phyloP scores from a whole-genome alignment of 305 asterid genomes.

The Salvia sclarea region DNA sequence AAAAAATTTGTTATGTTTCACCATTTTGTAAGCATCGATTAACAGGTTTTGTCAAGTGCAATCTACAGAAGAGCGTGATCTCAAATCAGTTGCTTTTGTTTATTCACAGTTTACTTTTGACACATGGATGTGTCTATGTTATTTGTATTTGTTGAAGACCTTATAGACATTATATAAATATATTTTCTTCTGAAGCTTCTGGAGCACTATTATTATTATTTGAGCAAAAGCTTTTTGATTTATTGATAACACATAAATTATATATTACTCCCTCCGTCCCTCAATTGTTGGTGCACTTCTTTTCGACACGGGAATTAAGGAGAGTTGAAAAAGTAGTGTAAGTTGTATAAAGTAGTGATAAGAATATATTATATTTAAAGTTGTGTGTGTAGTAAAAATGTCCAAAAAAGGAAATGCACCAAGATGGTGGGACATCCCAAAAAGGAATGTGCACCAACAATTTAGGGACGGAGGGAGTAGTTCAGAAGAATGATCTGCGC shows the following conservation, averaged over 20 bases:
- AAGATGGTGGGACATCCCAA: too few relatives aligned
- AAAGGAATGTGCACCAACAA: too few relatives aligned
- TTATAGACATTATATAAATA: background rate
- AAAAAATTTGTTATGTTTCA: background rate
- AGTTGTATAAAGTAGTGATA: too few relatives aligned
- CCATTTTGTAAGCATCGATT: slow-evolving; percentile 2
- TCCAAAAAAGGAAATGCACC: too few relatives aligned
- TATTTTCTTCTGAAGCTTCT: background rate
- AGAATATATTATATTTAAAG: too few relatives aligned
- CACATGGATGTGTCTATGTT: background rate
- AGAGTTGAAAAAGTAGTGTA: too few relatives aligned
- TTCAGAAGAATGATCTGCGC: slow-evolving; percentile 6
- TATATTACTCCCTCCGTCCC: too few relatives aligned
- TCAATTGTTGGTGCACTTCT: too few relatives aligned
- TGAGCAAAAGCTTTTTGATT: slow-evolving; percentile 8
- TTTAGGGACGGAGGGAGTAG: too few relatives aligned
- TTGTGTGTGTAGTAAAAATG: too few relatives aligned
- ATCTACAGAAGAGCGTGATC: slow-evolving; percentile 17
- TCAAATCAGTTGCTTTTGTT: slow-evolving; percentile 12
- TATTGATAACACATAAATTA: background rate
- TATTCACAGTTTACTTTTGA: background rate
- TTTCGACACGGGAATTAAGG: too few relatives aligned
- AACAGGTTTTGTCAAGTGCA: background rate
- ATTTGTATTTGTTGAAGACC: slow-evolving; percentile 17
- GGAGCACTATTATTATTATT: background rate